Conservation (phyloP, 129 eudicot genomes). For the Dittrichia graveolens region DNA sequence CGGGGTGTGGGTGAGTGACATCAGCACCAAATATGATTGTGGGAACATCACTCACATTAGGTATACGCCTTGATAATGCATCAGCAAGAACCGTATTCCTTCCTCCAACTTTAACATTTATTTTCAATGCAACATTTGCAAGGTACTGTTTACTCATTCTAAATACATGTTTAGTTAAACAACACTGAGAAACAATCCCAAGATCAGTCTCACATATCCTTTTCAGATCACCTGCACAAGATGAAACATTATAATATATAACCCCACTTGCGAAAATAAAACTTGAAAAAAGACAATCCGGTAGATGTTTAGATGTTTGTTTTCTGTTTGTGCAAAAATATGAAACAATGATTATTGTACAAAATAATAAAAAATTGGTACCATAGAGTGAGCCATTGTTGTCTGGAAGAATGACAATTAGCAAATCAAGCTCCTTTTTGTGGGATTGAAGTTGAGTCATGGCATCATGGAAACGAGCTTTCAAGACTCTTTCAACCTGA, state of each 20-base stretch:
- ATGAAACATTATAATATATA: not conserved
- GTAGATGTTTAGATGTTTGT: too few relatives aligned
- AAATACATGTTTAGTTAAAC: conserved; percentile 86
- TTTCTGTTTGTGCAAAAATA: too few relatives aligned
- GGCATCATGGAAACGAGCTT: conserved; percentile 70
- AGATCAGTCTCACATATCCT: conserved; percentile 98
- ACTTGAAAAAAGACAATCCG: not conserved
- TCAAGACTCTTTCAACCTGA: conserved; percentile 71
- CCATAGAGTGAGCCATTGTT: conserved; percentile 93
- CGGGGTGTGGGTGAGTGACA: conserved; percentile 98
- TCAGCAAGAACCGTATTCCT: conserved; percentile 93
- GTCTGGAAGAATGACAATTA: conserved; percentile 86
- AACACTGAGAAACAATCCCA: conserved; percentile 96
- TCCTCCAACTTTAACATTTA: conserved; percentile 96
- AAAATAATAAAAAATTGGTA: conserved; percentile 22
- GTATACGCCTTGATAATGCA: conserved; percentile 82
- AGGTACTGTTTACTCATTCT: conserved; percentile 82
- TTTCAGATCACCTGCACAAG: conserved; percentile 71
- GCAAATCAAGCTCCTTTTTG: conserved; percentile 76
- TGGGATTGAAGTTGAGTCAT: conserved; percentile 62
- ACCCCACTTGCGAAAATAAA: not conserved
- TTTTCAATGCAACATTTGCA: conserved; percentile 89
- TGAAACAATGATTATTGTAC: not conserved
- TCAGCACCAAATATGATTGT: conserved; percentile 99
- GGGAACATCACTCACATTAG: conserved; percentile 79